phyloP scores from a whole-genome alignment of 352 stramenopile species.

The Phytophthora tentaculata region DNA sequence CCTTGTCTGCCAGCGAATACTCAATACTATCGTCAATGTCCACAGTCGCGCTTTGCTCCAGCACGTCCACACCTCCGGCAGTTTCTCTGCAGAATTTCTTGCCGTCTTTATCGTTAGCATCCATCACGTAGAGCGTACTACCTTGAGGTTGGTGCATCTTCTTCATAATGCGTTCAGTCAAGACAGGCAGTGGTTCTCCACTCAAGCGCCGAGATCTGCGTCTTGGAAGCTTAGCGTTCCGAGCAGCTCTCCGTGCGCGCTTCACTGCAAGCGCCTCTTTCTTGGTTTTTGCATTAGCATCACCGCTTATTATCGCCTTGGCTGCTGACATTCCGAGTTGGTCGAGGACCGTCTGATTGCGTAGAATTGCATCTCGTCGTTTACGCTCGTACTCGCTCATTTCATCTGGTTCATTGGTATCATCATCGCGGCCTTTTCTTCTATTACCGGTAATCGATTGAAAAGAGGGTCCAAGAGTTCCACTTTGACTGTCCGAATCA shows the following conservation, averaged over 20 bases:
- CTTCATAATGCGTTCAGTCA: conserved; percentile 5
- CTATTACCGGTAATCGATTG: not conserved
- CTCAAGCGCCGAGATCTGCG: conserved; percentile 60
- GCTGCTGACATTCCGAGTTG: conserved; percentile 66
- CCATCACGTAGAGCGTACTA: conserved; percentile 10
- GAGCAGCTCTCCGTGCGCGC: conserved; percentile 3
- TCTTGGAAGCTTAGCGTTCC: conserved; percentile 16
- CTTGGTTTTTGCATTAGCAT: conserved; percentile 11
- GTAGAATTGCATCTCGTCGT: conserved; percentile 70
- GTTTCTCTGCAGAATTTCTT: conserved; percentile 38
- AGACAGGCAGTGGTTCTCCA: not conserved
- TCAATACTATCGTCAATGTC: conserved; percentile 30
- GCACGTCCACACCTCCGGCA: conserved; percentile 14
- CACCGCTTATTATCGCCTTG: conserved; percentile 41
- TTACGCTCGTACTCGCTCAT: conserved; percentile 73
- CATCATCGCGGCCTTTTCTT: not conserved
- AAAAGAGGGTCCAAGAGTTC: not conserved
- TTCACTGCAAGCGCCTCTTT: conserved; percentile 15
- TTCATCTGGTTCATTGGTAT: not conserved
- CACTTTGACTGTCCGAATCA: not conserved
- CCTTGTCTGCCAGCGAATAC: conserved; percentile 47
- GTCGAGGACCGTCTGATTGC: conserved; percentile 73
- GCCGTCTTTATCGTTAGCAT: conserved; percentile 20
- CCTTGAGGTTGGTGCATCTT: not conserved
- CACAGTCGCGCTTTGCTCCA: conserved; percentile 19